These are phyloP conservation scores for Oryza brachyantha DNA, from an alignment of 176 grass and related monocot species.

Conservation along the genomic window DNA sequence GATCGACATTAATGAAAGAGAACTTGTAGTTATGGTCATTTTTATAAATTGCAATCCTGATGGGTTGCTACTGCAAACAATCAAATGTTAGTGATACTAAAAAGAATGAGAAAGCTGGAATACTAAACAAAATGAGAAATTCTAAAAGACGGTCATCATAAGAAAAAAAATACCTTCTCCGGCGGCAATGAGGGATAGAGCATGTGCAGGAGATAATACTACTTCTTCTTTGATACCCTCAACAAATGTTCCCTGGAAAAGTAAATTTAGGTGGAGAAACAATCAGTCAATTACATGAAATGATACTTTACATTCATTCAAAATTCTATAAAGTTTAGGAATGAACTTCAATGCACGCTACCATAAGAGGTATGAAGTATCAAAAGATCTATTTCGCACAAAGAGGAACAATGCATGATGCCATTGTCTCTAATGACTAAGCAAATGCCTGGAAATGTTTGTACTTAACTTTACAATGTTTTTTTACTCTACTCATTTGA, in stretches of 20 bases:
- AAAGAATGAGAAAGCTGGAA: background rate
- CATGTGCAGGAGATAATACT: conserved; percentile 97
- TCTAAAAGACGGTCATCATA: conserved; percentile 9
- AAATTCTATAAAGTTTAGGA: background rate
- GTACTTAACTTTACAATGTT: background rate
- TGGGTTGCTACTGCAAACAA: background rate
- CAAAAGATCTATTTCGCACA: background rate
- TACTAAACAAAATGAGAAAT: background rate
- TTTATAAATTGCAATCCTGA: background rate
- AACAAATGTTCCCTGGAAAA: conserved; percentile 88
- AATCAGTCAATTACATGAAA: conserved; percentile 21
- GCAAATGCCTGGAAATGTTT: background rate
- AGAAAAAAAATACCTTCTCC: conserved; percentile 82
- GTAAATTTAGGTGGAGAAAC: conserved; percentile 25
- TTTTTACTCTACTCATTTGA: background rate
- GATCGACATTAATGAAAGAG: conserved; percentile 18
- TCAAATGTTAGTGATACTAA: conserved; percentile 4
- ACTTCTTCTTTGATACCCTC: conserved; percentile 99
- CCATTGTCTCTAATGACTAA: background rate
- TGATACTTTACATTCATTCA: conserved; percentile 2
- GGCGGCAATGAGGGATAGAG: conserved; percentile 92
- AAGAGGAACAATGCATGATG: background rate
- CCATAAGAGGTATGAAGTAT: background rate
- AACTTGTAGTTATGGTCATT: background rate
- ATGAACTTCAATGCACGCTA: conserved; percentile 15